A percentile compares a stretch with the other conserved stretches of the same genome.
phyloP scores from a whole-genome alignment of 2,329 filamentous ascomycete species.

The Phyllosticta citrichinensis region DNA sequence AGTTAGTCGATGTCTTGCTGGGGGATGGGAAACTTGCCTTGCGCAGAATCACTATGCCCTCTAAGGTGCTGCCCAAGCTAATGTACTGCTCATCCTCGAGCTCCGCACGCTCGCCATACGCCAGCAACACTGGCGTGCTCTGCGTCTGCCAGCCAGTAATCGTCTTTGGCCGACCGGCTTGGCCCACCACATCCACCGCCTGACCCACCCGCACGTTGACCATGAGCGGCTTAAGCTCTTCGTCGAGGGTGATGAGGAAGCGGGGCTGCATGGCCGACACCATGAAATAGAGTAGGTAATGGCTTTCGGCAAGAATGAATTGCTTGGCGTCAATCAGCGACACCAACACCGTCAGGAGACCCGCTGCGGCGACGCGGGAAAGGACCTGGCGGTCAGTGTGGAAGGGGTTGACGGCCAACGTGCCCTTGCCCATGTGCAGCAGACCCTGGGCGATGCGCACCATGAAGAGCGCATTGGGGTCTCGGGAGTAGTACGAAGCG shows the following conservation, averaged over 20 bases:
- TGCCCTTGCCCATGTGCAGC: conserved; percentile 98
- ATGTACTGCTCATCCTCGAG: conserved; percentile 97
- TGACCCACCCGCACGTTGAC: conserved; percentile 97
- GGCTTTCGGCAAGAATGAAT: conserved; percentile 60
- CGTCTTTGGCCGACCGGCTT: conserved; percentile 94
- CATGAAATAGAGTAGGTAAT: conserved; percentile 96
- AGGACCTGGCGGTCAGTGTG: conserved; percentile 95
- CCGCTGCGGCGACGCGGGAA: conserved; percentile 80
- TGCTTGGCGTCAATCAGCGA: conserved; percentile 93
- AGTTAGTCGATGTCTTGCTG: conserved; percentile 11
- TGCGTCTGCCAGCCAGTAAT: conserved; percentile 99
- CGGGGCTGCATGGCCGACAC: conserved; percentile 94
- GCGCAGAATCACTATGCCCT: conserved; percentile 89
- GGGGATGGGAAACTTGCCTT: conserved; percentile 56
- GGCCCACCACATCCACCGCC: conserved; percentile 94
- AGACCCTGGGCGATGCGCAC: conserved; percentile 96
- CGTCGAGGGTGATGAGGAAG: conserved; percentile 92
- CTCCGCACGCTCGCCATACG: conserved; percentile 92
- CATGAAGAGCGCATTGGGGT: conserved; percentile 96
- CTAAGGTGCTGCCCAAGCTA: conserved; percentile 78
- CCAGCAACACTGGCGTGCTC: conserved; percentile 90
- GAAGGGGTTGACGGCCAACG: conserved; percentile 93
- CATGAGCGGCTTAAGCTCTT: conserved; percentile 84
- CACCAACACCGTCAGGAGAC: conserved; percentile 79
- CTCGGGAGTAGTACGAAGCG: conserved; percentile 95